phyloP scores from a whole-genome alignment of 345 rosid species.

The Linum lewisii region DNA sequence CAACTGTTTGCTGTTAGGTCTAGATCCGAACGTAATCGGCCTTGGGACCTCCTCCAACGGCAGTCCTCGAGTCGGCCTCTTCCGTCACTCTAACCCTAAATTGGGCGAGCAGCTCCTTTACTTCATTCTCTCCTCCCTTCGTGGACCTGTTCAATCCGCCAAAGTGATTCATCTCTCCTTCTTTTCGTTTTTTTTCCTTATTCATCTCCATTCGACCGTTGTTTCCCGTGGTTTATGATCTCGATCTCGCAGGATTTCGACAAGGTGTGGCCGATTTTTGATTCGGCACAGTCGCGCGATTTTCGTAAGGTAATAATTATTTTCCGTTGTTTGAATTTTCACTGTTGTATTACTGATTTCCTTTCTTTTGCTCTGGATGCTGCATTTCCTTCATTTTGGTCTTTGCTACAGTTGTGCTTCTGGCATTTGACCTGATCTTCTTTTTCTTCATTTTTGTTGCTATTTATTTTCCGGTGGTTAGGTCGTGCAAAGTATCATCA shows the following conservation, averaged over 20 bases:
- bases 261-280: conserved; percentile 98
- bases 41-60: conserved; percentile 73
- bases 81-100: conserved; percentile 99
- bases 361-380: conserved; percentile 1
- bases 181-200: neutral
- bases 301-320: conserved; percentile 63
- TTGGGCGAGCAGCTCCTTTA: conserved; percentile 98
- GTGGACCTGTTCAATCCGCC: conserved; percentile 92
- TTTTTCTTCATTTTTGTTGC: conserved; percentile 7
- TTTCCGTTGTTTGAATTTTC: conserved; percentile 2
- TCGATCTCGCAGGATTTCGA: conserved; percentile 89
- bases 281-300: conserved; percentile 97
- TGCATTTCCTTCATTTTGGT: neutral
- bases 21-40: conserved; percentile 91
- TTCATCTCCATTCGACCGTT: neutral
- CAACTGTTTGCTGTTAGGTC: conserved; percentile 81
- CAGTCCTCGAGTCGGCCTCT: conserved; percentile 78
- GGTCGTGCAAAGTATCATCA: conserved; percentile 97
- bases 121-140: conserved; percentile 96
- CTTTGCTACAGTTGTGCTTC: neutral
- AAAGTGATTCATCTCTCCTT: conserved; percentile 37
- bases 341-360: neutral
- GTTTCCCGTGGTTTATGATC: neutral
- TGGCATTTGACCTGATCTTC: conserved; percentile 1
- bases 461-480: conserved; percentile 19